Base-by-base conservation (phyloP, 441 rosid species). In the Populus tomentosa region DNA sequence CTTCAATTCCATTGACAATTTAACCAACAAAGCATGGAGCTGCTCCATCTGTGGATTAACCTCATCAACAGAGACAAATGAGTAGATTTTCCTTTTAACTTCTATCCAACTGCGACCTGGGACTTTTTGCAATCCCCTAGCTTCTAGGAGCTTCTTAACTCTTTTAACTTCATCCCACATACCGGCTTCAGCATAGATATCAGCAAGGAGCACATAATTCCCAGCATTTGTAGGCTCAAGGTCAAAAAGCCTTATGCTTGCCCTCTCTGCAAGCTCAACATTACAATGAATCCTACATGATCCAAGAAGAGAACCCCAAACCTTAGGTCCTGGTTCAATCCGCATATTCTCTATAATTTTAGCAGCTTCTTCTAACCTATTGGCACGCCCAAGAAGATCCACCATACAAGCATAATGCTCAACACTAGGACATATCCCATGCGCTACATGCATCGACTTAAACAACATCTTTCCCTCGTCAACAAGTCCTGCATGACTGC, bases 1-100 rank as follows among this genome's bases (percentile, higher is more conserved):
- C 86, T 89, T 95, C 97, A 93, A 90, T 80, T 93, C 94, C 7
- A 83, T 80, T 6, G 90, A 86, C 62, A 95, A 78, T 80, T 88
- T 85, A 59, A 81, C 81, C 78, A 95, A 76, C 71, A 95, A 80
- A 3, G 96, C 91, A 63, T 90, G 98, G 33, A 91, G 86, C 88
- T 87, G 87, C 77, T 86, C 93, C 28, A 83, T 82, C 65, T 83
- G 92, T 7, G 93, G 94, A 42, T 90, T 89, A 65, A 84, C 83
- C 88, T 90, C 94, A 28, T 93, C 98, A 7, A 86, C 90, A 0
- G 97, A 93, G 68, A 74, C 85, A 61, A 93, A 95, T 0, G 92
- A 90, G 75, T 89, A 79, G 64, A 87, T 76, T 83, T 88, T 89
- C 79, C 87, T 84, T 77, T 84, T 85, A 3, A 84, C 85, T 84